These are phyloP conservation scores for Penicillium sp. DNA, from an alignment of 2,329 filamentous ascomycete species.

Conservation along the genomic window DNA sequence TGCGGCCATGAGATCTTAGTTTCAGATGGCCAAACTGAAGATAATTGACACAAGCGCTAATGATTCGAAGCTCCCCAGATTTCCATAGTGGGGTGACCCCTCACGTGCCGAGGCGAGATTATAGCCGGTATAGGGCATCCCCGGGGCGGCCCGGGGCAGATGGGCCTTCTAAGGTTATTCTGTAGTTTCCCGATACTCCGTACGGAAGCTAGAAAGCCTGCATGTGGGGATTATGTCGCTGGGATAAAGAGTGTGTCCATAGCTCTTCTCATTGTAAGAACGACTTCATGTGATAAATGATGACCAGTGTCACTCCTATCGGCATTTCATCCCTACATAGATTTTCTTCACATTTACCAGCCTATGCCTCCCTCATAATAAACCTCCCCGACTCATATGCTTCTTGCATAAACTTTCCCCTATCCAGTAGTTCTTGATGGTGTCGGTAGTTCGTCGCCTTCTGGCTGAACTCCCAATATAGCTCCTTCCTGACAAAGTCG, in stretches of 20 bases:
- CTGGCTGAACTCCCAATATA: no score
- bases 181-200: neutral
- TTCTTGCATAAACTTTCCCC: neutral
- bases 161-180: neutral
- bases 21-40: neutral
- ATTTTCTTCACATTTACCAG: neutral
- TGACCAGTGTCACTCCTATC: neutral
- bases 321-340: no score
- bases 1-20: slow-evolving; percentile 62
- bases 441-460: no score
- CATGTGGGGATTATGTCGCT: neutral
- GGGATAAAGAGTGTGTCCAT: neutral
- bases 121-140: neutral
- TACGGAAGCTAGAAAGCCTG: neutral
- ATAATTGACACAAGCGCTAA: neutral
- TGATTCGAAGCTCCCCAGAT: slow-evolving; percentile 8
- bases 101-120: slow-evolving; percentile 1
- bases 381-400: no score
- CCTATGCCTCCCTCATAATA: no score
- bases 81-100: slow-evolving; percentile 5
- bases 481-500: no score
- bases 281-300: neutral
- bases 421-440: neutral
- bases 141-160: neutral
- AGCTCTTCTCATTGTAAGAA: neutral